These are phyloP conservation scores for Sarcocystis neurona DNA, from an alignment of 169 alveolate species.

Conservation along the genomic window DNA sequence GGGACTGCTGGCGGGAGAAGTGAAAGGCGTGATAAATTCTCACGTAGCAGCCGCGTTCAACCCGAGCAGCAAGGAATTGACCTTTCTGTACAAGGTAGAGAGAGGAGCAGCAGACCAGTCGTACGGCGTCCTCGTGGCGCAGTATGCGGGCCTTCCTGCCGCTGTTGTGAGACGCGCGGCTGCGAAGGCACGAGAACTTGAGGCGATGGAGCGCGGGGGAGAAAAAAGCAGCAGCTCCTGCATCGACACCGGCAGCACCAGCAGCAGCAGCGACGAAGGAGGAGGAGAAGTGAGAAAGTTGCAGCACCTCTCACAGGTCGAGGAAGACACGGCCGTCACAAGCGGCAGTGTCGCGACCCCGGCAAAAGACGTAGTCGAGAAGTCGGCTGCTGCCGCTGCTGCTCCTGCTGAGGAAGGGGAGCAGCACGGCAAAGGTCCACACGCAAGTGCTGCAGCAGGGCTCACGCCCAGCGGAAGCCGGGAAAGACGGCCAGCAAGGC, in stretches of 20 bases:
- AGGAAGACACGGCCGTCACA: too few species aligned
- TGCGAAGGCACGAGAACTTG: not conserved
- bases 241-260: too few species aligned
- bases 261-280: too few species aligned
- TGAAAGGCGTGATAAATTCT: conserved; percentile 32
- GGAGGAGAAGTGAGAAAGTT: too few species aligned
- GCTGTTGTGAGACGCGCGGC: conserved; percentile 64
- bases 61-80: conserved; percentile 46
- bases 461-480: not conserved
- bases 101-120: conserved; percentile 90
- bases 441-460: not conserved
- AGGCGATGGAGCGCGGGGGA: conserved; percentile 21
- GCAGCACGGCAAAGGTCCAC: not conserved
- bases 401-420: too few species aligned
- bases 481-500: not conserved
- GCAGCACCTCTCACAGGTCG: too few species aligned
- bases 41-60: conserved; percentile 58
- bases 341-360: too few species aligned
- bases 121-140: conserved; percentile 94
- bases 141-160: conserved; percentile 89
- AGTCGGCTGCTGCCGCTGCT: too few species aligned
- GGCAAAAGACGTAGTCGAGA: too few species aligned
- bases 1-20: conserved; percentile 83
- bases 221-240: conserved; percentile 11
- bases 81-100: conserved; percentile 87